Conservation (phyloP, 169 alveolate genomes). For the Hepatocystis sp. region DNA sequence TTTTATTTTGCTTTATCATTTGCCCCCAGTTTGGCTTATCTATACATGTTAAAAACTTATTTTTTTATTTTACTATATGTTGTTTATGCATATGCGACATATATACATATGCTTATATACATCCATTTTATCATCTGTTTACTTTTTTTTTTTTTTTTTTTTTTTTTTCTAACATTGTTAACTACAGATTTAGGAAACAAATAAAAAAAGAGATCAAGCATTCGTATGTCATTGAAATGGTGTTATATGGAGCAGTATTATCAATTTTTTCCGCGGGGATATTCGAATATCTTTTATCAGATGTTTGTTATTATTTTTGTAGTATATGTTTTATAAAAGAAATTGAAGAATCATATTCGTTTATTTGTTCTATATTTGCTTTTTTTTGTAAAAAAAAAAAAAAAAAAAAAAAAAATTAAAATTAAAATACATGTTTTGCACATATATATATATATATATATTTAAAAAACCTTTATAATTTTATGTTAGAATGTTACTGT, state of each 20-base stretch:
- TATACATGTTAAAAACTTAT: constrained; percentile 28
- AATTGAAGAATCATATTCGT: not conserved
- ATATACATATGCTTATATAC: not conserved
- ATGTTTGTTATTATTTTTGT: constrained; percentile 40
- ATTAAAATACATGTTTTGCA: not conserved
- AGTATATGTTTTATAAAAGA: constrained; percentile 35
- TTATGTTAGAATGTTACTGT: not conserved
- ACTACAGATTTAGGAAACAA: constrained; percentile 34
- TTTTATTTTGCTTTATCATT: constrained; percentile 43
- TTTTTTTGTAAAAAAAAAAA: constrained; percentile 51
- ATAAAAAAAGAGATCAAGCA: constrained; percentile 19
- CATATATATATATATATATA: constrained; percentile 2
- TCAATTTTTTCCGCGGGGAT: constrained; percentile 34
- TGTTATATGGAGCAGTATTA: constrained; percentile 45
- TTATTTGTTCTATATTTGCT: constrained; percentile 31
- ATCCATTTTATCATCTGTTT: not conserved
- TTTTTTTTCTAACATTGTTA: constrained; percentile 22
- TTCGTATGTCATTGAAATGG: constrained; percentile 54
- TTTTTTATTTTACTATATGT: not conserved
- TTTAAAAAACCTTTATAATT: not conserved
- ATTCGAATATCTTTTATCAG: constrained; percentile 44
- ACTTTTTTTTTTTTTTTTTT: not conserved
- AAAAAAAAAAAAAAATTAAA: constrained; percentile 1
- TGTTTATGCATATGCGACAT: not conserved
- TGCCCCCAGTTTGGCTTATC: constrained; percentile 58